Conservation (phyloP, 106 monocot genomes). For the Apostasia shenzhenica region DNA sequence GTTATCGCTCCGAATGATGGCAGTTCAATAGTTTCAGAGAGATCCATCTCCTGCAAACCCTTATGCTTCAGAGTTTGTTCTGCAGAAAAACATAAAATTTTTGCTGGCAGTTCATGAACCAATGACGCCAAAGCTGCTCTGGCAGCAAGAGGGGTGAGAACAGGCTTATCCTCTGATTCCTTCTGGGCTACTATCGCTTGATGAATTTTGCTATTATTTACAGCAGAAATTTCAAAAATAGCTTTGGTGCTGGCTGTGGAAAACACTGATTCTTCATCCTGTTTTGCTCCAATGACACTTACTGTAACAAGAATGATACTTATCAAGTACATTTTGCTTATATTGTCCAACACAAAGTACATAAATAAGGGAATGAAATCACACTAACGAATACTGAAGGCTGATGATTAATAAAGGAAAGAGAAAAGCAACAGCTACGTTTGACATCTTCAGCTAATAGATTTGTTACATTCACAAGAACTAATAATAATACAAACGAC, state of each 20-base stretch:
- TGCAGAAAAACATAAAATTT: constrained; percentile 1
- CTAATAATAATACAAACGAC: no score
- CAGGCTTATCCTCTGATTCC: constrained; percentile 13
- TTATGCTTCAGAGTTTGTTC: constrained; percentile 3
- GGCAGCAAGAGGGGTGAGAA: constrained; percentile 58
- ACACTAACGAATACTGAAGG: no score
- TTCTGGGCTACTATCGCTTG: background rate
- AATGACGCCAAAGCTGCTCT: constrained; percentile 61
- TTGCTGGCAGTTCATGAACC: constrained; percentile 30
- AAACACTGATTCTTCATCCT: background rate
- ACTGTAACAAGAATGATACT: constrained; percentile 11
- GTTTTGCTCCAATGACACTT: constrained; percentile 5
- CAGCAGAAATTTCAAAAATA: constrained; percentile 19
- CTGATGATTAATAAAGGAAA: no score
- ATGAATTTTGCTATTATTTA: constrained; percentile 22
- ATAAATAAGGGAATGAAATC: no score
- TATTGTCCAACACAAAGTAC: no score
- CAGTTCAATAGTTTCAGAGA: constrained; percentile 2
- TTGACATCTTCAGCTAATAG: no score
- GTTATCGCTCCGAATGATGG: background rate
- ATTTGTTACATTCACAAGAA: no score
- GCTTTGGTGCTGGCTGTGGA: background rate
- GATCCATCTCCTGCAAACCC: constrained; percentile 1
- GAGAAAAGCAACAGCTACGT: no score
- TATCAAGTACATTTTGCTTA: no score